phyloP scores from a whole-genome alignment of 2,329 filamentous ascomycete species.

The Fusarium protoensiforme region DNA sequence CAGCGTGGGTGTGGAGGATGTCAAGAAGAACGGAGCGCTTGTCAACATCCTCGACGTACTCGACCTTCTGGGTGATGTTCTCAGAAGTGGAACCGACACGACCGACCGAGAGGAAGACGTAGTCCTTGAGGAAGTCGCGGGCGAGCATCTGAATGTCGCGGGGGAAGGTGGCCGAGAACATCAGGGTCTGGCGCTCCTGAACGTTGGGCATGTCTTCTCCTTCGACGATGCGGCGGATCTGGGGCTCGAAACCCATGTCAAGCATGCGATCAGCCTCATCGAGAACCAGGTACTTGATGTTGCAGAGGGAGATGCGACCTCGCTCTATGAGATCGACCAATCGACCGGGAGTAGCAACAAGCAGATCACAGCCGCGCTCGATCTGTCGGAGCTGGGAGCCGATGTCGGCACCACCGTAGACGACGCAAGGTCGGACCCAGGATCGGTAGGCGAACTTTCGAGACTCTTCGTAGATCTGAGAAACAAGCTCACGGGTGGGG shows the following conservation, averaged over 20 bases:
- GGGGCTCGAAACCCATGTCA: conserved; percentile 99
- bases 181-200: conserved; percentile 91
- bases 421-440: conserved; percentile 97
- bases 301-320: conserved; percentile 95
- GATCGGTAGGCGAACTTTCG: conserved; percentile 99
- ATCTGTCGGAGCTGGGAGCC: conserved; percentile 98
- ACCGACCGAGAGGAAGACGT: conserved; percentile 98
- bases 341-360: conserved; percentile 97
- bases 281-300: conserved; percentile 99
- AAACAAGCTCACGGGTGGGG: conserved; percentile 97
- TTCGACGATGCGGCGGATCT: conserved; percentile 98
- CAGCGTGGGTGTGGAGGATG: conserved; percentile 94
- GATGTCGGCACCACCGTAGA: conserved; percentile 99
- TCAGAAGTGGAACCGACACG: conserved; percentile 99
- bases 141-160: conserved; percentile 99
- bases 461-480: conserved; percentile 97
- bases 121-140: conserved; percentile 98
- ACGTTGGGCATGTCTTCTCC: conserved; percentile 96
- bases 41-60: conserved; percentile 96
- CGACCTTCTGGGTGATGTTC: conserved; percentile 99
- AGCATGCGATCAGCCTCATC: conserved; percentile 99
- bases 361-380: conserved; percentile 94
- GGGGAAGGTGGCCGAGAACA: conserved; percentile 99
- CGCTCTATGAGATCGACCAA: conserved; percentile 98
- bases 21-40: conserved; percentile 98